Conservation (phyloP, 495 filamentous ascomycete species). For the Margaritispora aquatica region DNA sequence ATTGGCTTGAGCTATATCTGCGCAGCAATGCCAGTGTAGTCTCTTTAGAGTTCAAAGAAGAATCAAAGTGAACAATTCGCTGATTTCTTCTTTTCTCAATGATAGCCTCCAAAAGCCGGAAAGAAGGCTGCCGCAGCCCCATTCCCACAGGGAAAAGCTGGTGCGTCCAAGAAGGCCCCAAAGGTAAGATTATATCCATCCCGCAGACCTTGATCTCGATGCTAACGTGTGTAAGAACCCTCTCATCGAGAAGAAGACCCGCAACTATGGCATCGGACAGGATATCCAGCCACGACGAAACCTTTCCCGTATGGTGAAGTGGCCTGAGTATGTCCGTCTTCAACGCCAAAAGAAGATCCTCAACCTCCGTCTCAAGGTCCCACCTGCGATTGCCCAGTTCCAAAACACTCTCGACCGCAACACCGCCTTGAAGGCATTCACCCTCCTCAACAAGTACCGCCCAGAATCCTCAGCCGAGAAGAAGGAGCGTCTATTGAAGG, state of each 20-base stretch:
- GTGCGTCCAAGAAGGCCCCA: slow-evolving; percentile 80
- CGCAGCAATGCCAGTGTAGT: slow-evolving; percentile 57
- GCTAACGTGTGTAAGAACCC: slow-evolving; percentile 69
- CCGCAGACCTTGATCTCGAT: slow-evolving; percentile 1
- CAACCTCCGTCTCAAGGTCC: slow-evolving; percentile 97
- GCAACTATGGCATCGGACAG: slow-evolving; percentile 99
- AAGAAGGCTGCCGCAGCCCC: slow-evolving; percentile 95
- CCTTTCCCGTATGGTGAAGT: slow-evolving; percentile 98
- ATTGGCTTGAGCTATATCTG: slow-evolving; percentile 73
- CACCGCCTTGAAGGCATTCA: slow-evolving; percentile 93
- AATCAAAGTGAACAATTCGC: slow-evolving; percentile 72
- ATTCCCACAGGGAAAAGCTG: slow-evolving; percentile 90
- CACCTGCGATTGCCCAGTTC: slow-evolving; percentile 97
- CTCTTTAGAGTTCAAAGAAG: slow-evolving; percentile 94
- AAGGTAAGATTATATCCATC: slow-evolving; percentile 62
- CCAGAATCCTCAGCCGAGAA: slow-evolving; percentile 99
- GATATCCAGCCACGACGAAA: slow-evolving; percentile 97
- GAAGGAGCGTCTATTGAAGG: slow-evolving; percentile 97
- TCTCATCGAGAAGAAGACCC: slow-evolving; percentile 93
- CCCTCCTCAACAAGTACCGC: slow-evolving; percentile 99
- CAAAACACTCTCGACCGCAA: slow-evolving; percentile 96
- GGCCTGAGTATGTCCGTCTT: slow-evolving; percentile 97
- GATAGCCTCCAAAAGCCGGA: slow-evolving; percentile 96
- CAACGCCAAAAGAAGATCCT: slow-evolving; percentile 99
- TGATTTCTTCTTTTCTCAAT: slow-evolving; percentile 99